A percentile compares a stretch with the other conserved stretches of the same genome.
Evolutionary conservation across 352 stramenopile species (phyloP).

Genomic region (Plasmopara viticola): DNA sequence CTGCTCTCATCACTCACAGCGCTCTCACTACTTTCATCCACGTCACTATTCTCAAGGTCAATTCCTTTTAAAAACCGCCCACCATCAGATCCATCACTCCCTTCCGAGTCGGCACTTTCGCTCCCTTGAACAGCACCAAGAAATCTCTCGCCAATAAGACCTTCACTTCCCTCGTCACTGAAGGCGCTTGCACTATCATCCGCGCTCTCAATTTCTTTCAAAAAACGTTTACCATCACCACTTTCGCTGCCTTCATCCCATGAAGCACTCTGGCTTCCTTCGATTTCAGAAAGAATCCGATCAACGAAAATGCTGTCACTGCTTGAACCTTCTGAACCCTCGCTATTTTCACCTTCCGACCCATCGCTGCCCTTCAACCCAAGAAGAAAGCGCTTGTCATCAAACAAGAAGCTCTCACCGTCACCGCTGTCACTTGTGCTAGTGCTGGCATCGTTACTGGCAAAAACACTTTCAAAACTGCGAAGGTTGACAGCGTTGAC

Average conservation of each 20-base stretch:
- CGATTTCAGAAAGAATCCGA: conserved; percentile 12
- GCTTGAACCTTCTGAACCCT: neutral
- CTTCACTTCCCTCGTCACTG: too few species aligned
- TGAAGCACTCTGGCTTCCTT: conserved; percentile 1
- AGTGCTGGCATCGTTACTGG: conserved; percentile 7
- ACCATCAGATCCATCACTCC: conserved; percentile 1
- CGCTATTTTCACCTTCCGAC: neutral
- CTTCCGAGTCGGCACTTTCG: neutral
- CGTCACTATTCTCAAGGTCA: neutral
- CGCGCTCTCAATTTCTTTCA: conserved; percentile 4
- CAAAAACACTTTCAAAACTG: neutral
- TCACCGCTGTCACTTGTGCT: conserved; percentile 8
- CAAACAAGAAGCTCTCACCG: neutral
- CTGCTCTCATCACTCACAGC: conserved; percentile 1
- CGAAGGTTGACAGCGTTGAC: conserved; percentile 13
- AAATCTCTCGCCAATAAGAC: neutral
- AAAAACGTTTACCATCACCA: conserved; percentile 8
- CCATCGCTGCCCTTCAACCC: conserved; percentile 10
- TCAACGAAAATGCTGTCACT: conserved; percentile 9
- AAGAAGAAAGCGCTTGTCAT: conserved; percentile 7
- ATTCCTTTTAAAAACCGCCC: conserved; percentile 2
- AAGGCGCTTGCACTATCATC: neutral
- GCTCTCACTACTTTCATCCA: conserved; percentile 5
- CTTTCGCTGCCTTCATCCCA: conserved; percentile 7
- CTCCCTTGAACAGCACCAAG: too few species aligned